Percentiles rank a stretch among this genome's conserved stretches.
Evolutionary conservation across 2,329 filamentous ascomycete genomes (phyloP).

Genomic region (Pseudogymnoascus sp.): DNA sequence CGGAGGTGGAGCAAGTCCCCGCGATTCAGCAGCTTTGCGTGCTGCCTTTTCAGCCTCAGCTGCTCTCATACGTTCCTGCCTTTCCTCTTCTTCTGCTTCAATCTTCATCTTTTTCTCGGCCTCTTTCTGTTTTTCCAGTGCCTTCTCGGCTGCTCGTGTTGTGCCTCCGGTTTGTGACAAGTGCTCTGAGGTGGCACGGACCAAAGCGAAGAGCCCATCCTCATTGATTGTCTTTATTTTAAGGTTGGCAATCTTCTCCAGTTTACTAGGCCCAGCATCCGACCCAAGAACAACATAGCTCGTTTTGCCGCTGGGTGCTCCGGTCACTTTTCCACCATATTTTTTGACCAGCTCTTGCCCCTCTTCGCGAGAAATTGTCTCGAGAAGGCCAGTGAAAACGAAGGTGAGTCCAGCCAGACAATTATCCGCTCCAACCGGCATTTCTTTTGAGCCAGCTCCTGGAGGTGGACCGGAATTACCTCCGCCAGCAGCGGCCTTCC

Average conservation of each 20-base stretch:
- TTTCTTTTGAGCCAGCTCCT: constrained; percentile 56
- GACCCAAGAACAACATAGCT: constrained; percentile 85
- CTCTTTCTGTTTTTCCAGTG: constrained; percentile 73
- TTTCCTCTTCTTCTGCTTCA: constrained; percentile 79
- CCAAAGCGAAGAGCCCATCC: constrained; percentile 81
- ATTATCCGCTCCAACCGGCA: constrained; percentile 79
- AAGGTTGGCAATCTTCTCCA: constrained; percentile 73
- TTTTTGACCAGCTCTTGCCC: constrained; percentile 80
- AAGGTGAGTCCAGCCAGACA: constrained; percentile 86
- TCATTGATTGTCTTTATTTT: constrained; percentile 91
- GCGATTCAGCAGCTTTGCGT: constrained; percentile 29
- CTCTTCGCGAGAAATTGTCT: constrained; percentile 75
- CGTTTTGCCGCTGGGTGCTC: constrained; percentile 83
- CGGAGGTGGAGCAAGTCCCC: constrained; percentile 32
- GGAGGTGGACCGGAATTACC: constrained; percentile 58
- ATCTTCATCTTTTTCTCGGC: constrained; percentile 77
- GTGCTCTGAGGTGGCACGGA: constrained; percentile 44
- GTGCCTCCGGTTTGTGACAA: constrained; percentile 82
- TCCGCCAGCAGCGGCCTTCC: constrained; percentile 49
- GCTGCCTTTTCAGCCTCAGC: constrained; percentile 46
- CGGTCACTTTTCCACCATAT: constrained; percentile 87
- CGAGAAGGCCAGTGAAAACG: constrained; percentile 87
- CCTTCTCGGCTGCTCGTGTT: constrained; percentile 79
- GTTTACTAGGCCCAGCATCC: constrained; percentile 89
- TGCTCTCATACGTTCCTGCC: constrained; percentile 60